Percentiles rank a stretch among this genome's conserved stretches.
Evolutionary conservation across 768 basidiomycete genomes (phyloP).

Genomic region (Tricholoma saponaceum): DNA sequence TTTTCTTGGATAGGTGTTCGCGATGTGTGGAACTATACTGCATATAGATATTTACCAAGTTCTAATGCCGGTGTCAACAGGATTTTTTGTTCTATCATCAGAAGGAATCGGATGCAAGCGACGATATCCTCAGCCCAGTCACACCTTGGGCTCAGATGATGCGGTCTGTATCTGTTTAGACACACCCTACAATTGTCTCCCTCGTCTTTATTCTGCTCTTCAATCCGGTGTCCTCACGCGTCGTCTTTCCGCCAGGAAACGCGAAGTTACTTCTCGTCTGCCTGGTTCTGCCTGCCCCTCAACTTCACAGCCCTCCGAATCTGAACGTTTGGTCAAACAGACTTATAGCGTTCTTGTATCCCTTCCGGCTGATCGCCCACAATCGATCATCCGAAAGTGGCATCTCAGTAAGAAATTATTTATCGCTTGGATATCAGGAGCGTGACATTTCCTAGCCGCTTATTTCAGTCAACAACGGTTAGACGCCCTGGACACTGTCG

Average conservation of each 20-base stretch:
- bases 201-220: background rate
- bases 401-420: slow-evolving; percentile 62
- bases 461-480: slow-evolving; percentile 81
- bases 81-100: slow-evolving; percentile 85
- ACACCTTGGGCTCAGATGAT: slow-evolving; percentile 77
- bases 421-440: slow-evolving; percentile 11
- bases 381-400: slow-evolving; percentile 67
- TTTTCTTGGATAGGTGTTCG: slow-evolving; percentile 38
- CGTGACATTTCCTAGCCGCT: slow-evolving; percentile 51
- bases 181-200: background rate
- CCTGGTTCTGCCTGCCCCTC: slow-evolving; percentile 21
- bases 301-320: slow-evolving; percentile 36
- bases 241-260: slow-evolving; percentile 8
- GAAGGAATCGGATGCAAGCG: slow-evolving; percentile 62
- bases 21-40: slow-evolving; percentile 40
- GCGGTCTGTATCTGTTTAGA: slow-evolving; percentile 38
- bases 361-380: slow-evolving; percentile 48
- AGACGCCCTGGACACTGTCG: slow-evolving; percentile 67
- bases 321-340: slow-evolving; percentile 73
- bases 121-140: slow-evolving; percentile 51
- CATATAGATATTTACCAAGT: slow-evolving; percentile 14
- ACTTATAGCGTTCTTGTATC: slow-evolving; percentile 80
- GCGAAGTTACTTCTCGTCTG: slow-evolving; percentile 9
- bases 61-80: slow-evolving; percentile 31
- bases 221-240: background rate